Evolutionary conservation across 1,284 basidiomycete genomes (phyloP), one percentile per base, ranked within the genome.

Genomic region (Ceratobasidium sp.): DNA sequence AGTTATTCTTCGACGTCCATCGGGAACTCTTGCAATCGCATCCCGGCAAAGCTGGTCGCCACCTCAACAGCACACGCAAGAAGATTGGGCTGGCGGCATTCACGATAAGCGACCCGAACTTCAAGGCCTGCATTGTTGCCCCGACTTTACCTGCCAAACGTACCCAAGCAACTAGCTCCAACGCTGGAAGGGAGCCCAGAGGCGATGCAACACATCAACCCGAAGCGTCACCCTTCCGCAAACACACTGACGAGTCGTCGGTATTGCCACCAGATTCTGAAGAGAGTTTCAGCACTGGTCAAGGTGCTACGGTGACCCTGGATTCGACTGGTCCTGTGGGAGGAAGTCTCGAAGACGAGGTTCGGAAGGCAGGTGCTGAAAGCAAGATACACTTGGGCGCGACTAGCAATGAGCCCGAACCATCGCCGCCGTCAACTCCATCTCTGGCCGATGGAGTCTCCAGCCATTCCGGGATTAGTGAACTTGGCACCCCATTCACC

Each of bases 11-110:
- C 52, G 29, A 29, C 7, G 52, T 52, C 7, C 67, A 69, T 4
- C 32, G 40, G 32, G 67, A 54, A 19, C 67, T 69, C 34, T n/a
- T 69, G 54, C 25, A 25, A 2, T 2, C 11, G 2, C 19, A 43
- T 11, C 34, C 15, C 17, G 13, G 37, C 9, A 6, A 4, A n/a
- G 67, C 52, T 19, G 2, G 2, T 2, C 32, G 37, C 22, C 3
- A 19, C 6, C n/a, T 69, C 51, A 57, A 69, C 22, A 32, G 11
- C n/a, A 52, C 67, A n/a, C 67, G 67, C 13, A 22, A 56, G 7
- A 29, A 15, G 5, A n/a, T 29, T 56, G 52, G 52, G 11, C 11
- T 69, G 19, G 15, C 2, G 9, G 17, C n/a, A 0, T 13, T 69
- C n/a, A 57, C 56, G 17, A 5, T 7, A 9, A 34, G 22, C 15